Base-by-base conservation (phyloP, 768 basidiomycete genomes). In the Sporobolomyces phaffii region DNA sequence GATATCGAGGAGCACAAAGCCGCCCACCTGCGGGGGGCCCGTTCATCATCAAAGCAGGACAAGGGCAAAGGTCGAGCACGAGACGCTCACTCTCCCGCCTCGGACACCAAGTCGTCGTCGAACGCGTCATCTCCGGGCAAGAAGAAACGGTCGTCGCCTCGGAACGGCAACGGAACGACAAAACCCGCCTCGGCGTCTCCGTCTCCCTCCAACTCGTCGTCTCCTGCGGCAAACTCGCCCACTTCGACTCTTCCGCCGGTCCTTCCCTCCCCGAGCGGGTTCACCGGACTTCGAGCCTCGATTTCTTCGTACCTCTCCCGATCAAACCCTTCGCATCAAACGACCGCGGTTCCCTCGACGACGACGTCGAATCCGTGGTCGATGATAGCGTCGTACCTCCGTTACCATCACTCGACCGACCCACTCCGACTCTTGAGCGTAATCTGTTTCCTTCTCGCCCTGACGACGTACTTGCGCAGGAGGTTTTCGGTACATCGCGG, bases 61-160 rank as follows among this genome's bases (percentile, higher is more conserved):
- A 68, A 68, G 36, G 65, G 65, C 41, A 68, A 68, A 26, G 45
- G 29, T 4, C 38, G 65, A 26, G 61, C 61, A 0, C 15, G 38
- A 6, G 38, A 48, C 41, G 40, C 31, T 26, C 41, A 49, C 15
- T 52, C 61, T 0, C 34, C 50, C 1, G 40, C 33, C 13, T 24
- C 43, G 36, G 31, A n/a, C n/a, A n/a, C n/a, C n/a, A 54, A 60
- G 8, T 43, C 57, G 20, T 44, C 51, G 5, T 34, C 49, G 26
- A 64, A 22, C 15, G 41, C 34, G 2, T n/a, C 33, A 15, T 52
- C 67, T 3, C 52, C 67, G 11, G 45, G 53, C 24, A 60, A 56
- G 33, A 38, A 41, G 44, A 63, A 63, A 48, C 40, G 41, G 51
- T 24, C 34, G 28, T n/a, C 24, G 43, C 36, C 17, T 22, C 45